Percentiles rank a stretch among this genome's conserved stretches.
phyloP scores from a whole-genome alignment of 129 eudicot genomes.

The Artemisia annua region DNA sequence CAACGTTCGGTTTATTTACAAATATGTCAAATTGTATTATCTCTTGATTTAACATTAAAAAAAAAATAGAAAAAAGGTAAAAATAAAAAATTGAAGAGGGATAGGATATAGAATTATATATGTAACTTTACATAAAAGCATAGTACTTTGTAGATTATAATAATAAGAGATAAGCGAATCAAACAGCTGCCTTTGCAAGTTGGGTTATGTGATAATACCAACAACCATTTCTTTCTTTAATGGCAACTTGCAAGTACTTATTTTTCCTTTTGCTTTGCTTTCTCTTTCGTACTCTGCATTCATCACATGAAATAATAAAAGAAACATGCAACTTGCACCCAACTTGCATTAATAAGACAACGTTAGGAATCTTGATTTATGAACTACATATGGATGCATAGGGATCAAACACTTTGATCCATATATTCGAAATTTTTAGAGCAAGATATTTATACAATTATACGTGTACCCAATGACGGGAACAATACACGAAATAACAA shows the following conservation, averaged over 20 bases:
- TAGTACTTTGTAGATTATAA: no score
- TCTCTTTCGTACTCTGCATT: conserved; percentile 11
- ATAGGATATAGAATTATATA: no score
- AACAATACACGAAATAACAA: no score
- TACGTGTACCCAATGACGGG: no score
- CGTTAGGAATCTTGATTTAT: background rate
- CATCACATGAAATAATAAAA: conserved; percentile 22
- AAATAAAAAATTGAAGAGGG: no score
- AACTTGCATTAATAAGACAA: conserved; percentile 24
- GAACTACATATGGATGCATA: background rate
- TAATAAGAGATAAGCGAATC: background rate
- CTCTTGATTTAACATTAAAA: no score
- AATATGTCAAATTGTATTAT: no score
- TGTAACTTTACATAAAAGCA: no score
- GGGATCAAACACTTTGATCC: background rate
- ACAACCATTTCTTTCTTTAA: conserved; percentile 14
- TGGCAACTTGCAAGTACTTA: conserved; percentile 15
- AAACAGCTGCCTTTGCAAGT: conserved; percentile 25
- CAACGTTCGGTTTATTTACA: no score
- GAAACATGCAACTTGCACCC: conserved; percentile 33
- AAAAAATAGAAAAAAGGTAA: no score
- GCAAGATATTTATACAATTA: background rate
- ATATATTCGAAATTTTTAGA: background rate
- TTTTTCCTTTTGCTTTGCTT: conserved; percentile 6
- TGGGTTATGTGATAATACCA: conserved; percentile 20